phyloP scores from a whole-genome alignment of 805 yeast genomes.

The Limtongozyma cylindracea region DNA sequence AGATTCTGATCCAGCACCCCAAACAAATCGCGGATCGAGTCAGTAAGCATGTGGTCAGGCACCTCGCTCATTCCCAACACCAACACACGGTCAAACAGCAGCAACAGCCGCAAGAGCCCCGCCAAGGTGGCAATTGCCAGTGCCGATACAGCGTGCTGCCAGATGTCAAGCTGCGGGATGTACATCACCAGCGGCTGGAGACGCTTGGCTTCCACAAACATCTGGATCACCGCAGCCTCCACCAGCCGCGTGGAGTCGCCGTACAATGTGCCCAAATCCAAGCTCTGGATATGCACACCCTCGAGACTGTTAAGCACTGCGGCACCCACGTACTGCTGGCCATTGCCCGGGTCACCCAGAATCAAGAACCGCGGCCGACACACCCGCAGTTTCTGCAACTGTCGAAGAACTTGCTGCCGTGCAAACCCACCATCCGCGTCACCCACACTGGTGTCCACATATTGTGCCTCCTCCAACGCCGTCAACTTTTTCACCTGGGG shows the following conservation, averaged over 20 bases:
- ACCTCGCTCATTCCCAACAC: conserved; percentile 48
- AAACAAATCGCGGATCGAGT: conserved; percentile 18
- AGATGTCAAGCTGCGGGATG: conserved; percentile 62
- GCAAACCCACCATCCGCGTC: conserved; percentile 43
- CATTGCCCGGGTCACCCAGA: conserved; percentile 54
- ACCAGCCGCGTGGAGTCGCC: conserved; percentile 63
- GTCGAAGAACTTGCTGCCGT: conserved; percentile 31
- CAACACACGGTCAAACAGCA: conserved; percentile 48
- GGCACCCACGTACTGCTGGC: conserved; percentile 65
- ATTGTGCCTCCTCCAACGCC: conserved; percentile 44
- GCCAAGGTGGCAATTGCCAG: conserved; percentile 50
- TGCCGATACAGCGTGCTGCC: too few relatives aligned
- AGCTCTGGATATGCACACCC: conserved; percentile 69
- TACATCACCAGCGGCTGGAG: conserved; percentile 73
- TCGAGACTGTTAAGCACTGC: conserved; percentile 68
- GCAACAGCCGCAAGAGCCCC: conserved; percentile 40
- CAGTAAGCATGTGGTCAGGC: conserved; percentile 12
- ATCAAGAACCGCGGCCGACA: conserved; percentile 66
- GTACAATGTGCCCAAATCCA: conserved; percentile 56
- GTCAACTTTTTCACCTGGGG: conserved; percentile 18
- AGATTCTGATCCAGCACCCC: conserved; percentile 12
- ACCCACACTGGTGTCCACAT: conserved; percentile 26
- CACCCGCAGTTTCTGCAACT: conserved; percentile 29
- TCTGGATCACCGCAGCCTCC: conserved; percentile 64
- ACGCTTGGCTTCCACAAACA: conserved; percentile 67